Evolutionary conservation across 2,329 filamentous ascomycete species (phyloP).

Genomic region (Calonectria hawksworthii): DNA sequence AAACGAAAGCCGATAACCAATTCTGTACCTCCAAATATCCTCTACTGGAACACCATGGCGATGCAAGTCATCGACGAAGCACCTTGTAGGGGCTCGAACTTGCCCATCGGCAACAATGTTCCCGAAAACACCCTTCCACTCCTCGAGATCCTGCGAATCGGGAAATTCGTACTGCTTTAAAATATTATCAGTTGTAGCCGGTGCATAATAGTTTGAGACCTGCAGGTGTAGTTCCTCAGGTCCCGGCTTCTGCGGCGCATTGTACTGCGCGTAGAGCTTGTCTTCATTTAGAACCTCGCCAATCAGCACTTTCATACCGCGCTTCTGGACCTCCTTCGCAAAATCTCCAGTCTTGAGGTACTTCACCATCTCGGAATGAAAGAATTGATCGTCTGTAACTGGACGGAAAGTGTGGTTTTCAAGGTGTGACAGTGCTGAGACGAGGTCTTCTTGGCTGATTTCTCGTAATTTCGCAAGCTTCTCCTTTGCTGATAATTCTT

Average conservation of each 20-base stretch:
- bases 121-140: not conserved
- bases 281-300: slow-evolving; percentile 6
- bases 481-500: not conserved
- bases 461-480: not conserved
- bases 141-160: not conserved
- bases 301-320: not conserved
- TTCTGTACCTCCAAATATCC: slow-evolving; percentile 8
- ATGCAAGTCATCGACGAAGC: not conserved
- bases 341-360: not conserved
- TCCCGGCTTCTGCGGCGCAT: not conserved
- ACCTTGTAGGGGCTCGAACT: not conserved
- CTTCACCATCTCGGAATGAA: not conserved
- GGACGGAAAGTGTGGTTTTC: slow-evolving; percentile 6
- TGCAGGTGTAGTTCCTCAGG: not conserved
- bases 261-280: not conserved
- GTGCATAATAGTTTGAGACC: slow-evolving; percentile 12
- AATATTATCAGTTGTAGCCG: not conserved
- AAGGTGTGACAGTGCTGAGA: not conserved
- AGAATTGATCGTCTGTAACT: slow-evolving; percentile 2
- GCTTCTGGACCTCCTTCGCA: not conserved
- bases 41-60: not conserved
- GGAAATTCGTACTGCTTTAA: not conserved
- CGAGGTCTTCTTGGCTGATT: not conserved
- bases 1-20: slow-evolving; percentile 2
- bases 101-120: slow-evolving; percentile 9